These are phyloP conservation scores for Penicillium olsonii DNA, from an alignment of 2,329 filamentous ascomycete species.

Conservation along the genomic window DNA sequence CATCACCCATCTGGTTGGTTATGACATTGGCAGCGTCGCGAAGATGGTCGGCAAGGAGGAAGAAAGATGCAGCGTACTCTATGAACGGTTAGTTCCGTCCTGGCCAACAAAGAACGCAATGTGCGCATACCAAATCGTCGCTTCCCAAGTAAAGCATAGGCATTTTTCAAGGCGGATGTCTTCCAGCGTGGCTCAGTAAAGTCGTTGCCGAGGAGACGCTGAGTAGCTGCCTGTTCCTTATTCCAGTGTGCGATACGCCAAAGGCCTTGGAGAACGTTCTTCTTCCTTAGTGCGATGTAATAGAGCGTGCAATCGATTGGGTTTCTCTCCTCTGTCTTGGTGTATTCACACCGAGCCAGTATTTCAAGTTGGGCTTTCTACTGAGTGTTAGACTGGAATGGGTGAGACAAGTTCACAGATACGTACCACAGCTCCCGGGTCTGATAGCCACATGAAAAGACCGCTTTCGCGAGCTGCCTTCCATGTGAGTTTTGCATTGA, in stretches of 20 bases:
- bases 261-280: conserved; percentile 81
- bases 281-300: conserved; percentile 89
- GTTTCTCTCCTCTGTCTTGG: conserved; percentile 81
- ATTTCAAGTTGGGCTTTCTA: conserved; percentile 79
- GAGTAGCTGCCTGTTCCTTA: conserved; percentile 78
- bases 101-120: background rate
- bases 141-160: conserved; percentile 90
- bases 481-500: conserved; percentile 80
- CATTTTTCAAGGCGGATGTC: conserved; percentile 90
- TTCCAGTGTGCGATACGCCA: conserved; percentile 96
- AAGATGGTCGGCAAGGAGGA: conserved; percentile 82
- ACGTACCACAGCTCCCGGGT: conserved; percentile 72
- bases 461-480: conserved; percentile 81
- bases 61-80: conserved; percentile 96
- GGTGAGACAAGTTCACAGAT: background rate
- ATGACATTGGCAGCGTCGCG: conserved; percentile 85
- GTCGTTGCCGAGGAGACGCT: conserved; percentile 81
- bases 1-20: conserved; percentile 80
- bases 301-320: conserved; percentile 88
- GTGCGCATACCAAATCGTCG: conserved; percentile 71
- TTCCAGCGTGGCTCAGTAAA: conserved; percentile 86
- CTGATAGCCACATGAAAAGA: conserved; percentile 92
- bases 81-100: conserved; percentile 6
- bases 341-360: conserved; percentile 93
- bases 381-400: background rate